phyloP scores from a whole-genome alignment of 1,284 basidiomycete species.

The Cryptococcus hybrid region DNA sequence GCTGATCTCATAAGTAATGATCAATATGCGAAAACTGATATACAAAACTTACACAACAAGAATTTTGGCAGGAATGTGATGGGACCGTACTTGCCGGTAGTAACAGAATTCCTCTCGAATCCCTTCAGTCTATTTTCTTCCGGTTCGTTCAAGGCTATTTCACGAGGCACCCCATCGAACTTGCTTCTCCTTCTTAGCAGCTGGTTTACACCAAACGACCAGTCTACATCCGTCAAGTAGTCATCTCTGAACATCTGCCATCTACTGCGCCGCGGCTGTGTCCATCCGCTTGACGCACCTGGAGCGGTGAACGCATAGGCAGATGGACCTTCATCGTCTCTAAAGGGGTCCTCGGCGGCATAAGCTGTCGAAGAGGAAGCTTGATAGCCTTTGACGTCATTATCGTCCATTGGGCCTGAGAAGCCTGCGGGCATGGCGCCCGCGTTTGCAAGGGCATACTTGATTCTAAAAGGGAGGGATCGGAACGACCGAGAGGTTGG shows the following conservation, averaged over 20 bases:
- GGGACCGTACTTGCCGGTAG: constrained; percentile 93
- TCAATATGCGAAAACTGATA: background rate
- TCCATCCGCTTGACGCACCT: constrained; percentile 21
- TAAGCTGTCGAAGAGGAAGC: constrained; percentile 2
- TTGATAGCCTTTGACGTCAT: constrained; percentile 18
- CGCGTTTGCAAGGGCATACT: constrained; percentile 38
- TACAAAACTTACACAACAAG: constrained; percentile 65
- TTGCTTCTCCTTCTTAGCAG: constrained; percentile 41
- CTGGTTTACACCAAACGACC: constrained; percentile 43
- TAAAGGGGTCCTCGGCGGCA: constrained; percentile 29
- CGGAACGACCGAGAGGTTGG: constrained; percentile 20
- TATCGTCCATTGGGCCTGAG: constrained; percentile 10
- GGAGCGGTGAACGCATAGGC: constrained; percentile 42
- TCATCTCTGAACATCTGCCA: constrained; percentile 41
- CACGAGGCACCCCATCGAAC: constrained; percentile 47
- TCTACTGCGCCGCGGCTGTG: constrained; percentile 18
- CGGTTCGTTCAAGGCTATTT: constrained; percentile 69
- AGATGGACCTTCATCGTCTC: constrained; percentile 41
- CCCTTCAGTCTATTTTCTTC: constrained; percentile 56
- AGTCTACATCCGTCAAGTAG: constrained; percentile 44
- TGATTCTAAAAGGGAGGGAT: constrained; percentile 26
- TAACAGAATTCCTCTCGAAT: constrained; percentile 80
- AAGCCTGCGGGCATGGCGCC: constrained; percentile 42
- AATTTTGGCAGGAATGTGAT: constrained; percentile 92
- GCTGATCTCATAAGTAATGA: constrained; percentile 19